A percentile compares a stretch with the other conserved stretches of the same genome.
These are phyloP conservation scores for Fusarium robinianum DNA, from an alignment of 2,329 filamentous ascomycete species.

Conservation along the genomic window DNA sequence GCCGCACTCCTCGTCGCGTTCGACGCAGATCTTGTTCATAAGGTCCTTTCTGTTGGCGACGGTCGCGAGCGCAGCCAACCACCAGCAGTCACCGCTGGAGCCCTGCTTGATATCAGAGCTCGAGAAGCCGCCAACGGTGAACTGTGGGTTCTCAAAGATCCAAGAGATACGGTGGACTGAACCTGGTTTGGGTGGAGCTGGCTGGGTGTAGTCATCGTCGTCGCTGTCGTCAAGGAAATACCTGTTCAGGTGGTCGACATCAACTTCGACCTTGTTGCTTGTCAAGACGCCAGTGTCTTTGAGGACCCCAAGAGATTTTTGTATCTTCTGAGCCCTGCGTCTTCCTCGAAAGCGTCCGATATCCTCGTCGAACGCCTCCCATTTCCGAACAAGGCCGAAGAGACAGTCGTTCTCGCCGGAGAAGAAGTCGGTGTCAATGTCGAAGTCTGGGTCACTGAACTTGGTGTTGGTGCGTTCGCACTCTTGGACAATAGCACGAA, in stretches of 20 bases:
- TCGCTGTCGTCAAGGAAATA: slow-evolving; percentile 12
- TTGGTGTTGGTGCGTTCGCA: slow-evolving; percentile 52
- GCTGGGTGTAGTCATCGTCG: slow-evolving; percentile 4
- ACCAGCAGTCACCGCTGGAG: slow-evolving; percentile 71
- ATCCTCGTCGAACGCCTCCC: slow-evolving; percentile 22
- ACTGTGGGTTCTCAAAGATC: slow-evolving; percentile 49
- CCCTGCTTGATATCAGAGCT: slow-evolving; percentile 50
- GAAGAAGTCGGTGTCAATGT: slow-evolving; percentile 46
- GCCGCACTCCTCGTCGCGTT: slow-evolving; percentile 67
- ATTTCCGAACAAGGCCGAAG: slow-evolving; percentile 37
- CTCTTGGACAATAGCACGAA: slow-evolving; percentile 47
- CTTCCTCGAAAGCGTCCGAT: background rate
- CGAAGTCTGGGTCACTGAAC: slow-evolving; percentile 51
- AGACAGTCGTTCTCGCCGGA: slow-evolving; percentile 46
- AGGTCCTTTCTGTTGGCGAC: slow-evolving; percentile 67
- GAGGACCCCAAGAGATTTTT: slow-evolving; percentile 20
- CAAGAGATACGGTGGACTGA: slow-evolving; percentile 50
- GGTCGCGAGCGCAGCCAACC: slow-evolving; percentile 70
- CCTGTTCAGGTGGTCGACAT: slow-evolving; percentile 17
- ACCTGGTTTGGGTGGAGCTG: slow-evolving; percentile 35
- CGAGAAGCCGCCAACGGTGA: slow-evolving; percentile 47
- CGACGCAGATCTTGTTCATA: slow-evolving; percentile 70
- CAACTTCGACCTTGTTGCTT: slow-evolving; percentile 20
- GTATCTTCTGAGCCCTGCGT: slow-evolving; percentile 10
- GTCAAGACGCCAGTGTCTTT: slow-evolving; percentile 18